A percentile compares a stretch with the other conserved stretches of the same genome.
phyloP scores from a whole-genome alignment of 2,329 filamentous ascomycete genomes.

The Ophiocordyceps camponoti-rufipedis region DNA sequence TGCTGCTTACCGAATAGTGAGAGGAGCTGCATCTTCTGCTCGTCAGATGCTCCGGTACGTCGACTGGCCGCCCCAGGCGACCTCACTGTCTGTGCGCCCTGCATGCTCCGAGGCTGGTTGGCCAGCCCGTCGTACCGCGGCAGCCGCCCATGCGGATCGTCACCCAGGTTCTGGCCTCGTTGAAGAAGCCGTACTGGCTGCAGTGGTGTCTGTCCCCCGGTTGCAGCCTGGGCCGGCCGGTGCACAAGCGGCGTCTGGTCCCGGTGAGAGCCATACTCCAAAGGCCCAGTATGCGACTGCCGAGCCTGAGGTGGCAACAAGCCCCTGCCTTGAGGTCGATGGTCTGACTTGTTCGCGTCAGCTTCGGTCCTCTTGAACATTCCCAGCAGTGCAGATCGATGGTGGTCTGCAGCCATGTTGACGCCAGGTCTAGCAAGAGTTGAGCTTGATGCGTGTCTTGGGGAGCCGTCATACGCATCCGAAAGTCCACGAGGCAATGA shows the following conservation, averaged over 20 bases:
- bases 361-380: conserved; percentile 30
- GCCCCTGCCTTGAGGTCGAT: conserved; percentile 1
- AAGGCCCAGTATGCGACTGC: conserved; percentile 2
- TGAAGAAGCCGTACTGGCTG: conserved; percentile 17
- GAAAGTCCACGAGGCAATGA: background rate
- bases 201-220: background rate
- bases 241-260: background rate
- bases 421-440: conserved; percentile 8
- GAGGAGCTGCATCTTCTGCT: conserved; percentile 24
- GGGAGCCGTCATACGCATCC: background rate
- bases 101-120: conserved; percentile 5
- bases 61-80: conserved; percentile 1
- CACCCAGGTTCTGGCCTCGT: conserved; percentile 13
- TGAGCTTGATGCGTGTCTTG: background rate
- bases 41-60: conserved; percentile 10
- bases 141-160: conserved; percentile 2
- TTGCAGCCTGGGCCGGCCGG: background rate
- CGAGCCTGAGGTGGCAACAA: conserved; percentile 6
- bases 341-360: conserved; percentile 1
- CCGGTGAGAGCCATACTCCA: background rate
- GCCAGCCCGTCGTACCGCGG: background rate
- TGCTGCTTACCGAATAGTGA: conserved; percentile 42
- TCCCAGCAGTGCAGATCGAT: conserved; percentile 29
- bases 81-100: background rate
- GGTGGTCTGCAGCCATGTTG: conserved; percentile 10